phyloP scores from a whole-genome alignment of 164 flowering plant species.

The Vitis labrusca region DNA sequence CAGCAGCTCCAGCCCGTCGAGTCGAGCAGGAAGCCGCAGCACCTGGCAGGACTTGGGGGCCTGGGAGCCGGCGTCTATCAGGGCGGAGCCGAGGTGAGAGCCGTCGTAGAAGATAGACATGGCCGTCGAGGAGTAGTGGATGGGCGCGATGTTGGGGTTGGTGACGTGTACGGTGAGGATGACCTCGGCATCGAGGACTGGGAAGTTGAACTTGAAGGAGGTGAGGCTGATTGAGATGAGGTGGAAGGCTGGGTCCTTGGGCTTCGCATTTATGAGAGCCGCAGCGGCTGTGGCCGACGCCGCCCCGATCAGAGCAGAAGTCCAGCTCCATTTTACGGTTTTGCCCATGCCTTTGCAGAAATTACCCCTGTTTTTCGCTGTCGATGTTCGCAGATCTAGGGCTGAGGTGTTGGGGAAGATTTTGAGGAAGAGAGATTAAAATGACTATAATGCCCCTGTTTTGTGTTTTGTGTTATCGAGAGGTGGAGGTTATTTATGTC shows the following conservation, averaged over 20 bases:
- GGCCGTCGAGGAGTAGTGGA: constrained; percentile 65
- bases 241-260: constrained; percentile 74
- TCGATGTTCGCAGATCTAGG: neutral
- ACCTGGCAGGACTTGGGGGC: constrained; percentile 57
- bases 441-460: no score
- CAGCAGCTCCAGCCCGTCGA: constrained; percentile 58
- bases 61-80: constrained; percentile 73
- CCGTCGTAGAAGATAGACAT: constrained; percentile 84
- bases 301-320: constrained; percentile 52
- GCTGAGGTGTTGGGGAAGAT: neutral
- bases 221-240: constrained; percentile 66
- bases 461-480: no score
- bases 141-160: constrained; percentile 80
- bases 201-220: constrained; percentile 65
- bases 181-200: constrained; percentile 65
- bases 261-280: constrained; percentile 43
- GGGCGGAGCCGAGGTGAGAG: constrained; percentile 66
- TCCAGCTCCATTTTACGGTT: constrained; percentile 37
- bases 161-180: constrained; percentile 82
- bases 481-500: no score
- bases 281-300: constrained; percentile 56
- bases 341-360: constrained; percentile 4
- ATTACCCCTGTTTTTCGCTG: neutral
- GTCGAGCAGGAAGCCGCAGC: constrained; percentile 66
- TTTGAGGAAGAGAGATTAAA: no score